Conservation (phyloP, 352 stramenopile genomes). For the Pythium apleroticum region DNA sequence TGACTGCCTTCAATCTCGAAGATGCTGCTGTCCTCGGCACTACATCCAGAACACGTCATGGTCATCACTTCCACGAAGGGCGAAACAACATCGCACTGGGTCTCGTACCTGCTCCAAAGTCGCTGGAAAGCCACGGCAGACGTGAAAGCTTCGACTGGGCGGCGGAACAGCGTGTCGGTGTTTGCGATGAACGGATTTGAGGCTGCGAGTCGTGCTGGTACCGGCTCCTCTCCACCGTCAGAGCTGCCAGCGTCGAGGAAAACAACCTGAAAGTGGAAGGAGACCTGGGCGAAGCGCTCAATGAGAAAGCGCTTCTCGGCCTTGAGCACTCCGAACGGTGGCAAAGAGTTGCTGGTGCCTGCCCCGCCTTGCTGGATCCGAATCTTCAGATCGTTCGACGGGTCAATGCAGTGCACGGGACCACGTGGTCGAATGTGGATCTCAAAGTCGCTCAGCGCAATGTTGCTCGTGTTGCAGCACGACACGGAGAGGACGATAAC, state of each 20-base stretch:
- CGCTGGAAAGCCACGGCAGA: constrained; percentile 15
- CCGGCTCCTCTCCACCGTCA: constrained; percentile 23
- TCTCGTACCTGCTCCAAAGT: constrained; percentile 14
- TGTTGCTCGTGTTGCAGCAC: constrained; percentile 68
- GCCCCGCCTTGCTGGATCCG: constrained; percentile 41
- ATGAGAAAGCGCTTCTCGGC: constrained; percentile 66
- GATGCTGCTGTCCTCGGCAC: constrained; percentile 26
- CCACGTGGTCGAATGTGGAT: constrained; percentile 51
- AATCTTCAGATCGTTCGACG: constrained; percentile 58
- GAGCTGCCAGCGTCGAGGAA: constrained; percentile 39
- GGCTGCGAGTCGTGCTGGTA: constrained; percentile 22
- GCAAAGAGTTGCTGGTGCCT: constrained; percentile 38
- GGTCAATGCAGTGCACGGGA: constrained; percentile 51
- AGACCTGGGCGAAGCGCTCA: constrained; percentile 50
- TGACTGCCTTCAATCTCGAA: constrained; percentile 22
- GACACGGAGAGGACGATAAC: constrained; percentile 47
- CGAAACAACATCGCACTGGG: neutral
- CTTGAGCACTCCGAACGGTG: constrained; percentile 60
- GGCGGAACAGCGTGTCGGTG: constrained; percentile 23
- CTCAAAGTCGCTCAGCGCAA: constrained; percentile 63
- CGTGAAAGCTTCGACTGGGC: constrained; percentile 2
- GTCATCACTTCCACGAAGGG: neutral
- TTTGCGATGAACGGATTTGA: constrained; percentile 24
- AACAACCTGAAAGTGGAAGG: constrained; percentile 63
- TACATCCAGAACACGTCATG: neutral